These are phyloP conservation scores for Cyclotella sp. DNA, from an alignment of 108 stramenopile species.

Conservation along the genomic window DNA sequence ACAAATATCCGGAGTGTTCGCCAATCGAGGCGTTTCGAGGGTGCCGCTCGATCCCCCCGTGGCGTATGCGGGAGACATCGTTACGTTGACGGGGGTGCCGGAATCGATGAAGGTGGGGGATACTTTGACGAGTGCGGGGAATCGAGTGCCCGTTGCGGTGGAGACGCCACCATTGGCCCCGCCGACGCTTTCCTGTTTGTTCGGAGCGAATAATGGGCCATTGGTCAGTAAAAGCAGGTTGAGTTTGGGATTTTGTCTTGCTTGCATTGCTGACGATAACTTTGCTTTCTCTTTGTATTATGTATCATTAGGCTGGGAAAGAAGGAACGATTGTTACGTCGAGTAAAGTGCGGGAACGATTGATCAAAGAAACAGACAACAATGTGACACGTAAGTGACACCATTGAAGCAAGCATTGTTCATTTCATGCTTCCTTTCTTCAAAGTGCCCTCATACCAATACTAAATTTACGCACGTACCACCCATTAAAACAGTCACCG, in stretches of 20 bases:
- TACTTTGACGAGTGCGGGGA: constrained; percentile 81
- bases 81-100: constrained; percentile 93
- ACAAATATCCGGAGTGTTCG: constrained; percentile 74
- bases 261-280: neutral
- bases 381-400: constrained; percentile 84
- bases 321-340: constrained; percentile 93
- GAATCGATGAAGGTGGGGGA: constrained; percentile 88
- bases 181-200: constrained; percentile 94
- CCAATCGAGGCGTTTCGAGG: constrained; percentile 76
- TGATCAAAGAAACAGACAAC: constrained; percentile 91
- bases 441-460: neutral
- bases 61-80: constrained; percentile 95
- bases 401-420: neutral
- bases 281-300: neutral
- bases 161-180: constrained; percentile 92
- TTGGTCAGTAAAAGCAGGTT: constrained; percentile 36
- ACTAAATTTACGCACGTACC: neutral
- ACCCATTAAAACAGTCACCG: too few species aligned
- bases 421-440: neutral
- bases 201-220: constrained; percentile 97
- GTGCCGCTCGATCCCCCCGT: constrained; percentile 73
- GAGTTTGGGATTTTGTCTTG: neutral
- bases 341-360: constrained; percentile 84
- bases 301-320: constrained; percentile 69
- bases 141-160: constrained; percentile 62